Conservation (phyloP, 148 eudicot species). For the Salicornia ramosissima region DNA sequence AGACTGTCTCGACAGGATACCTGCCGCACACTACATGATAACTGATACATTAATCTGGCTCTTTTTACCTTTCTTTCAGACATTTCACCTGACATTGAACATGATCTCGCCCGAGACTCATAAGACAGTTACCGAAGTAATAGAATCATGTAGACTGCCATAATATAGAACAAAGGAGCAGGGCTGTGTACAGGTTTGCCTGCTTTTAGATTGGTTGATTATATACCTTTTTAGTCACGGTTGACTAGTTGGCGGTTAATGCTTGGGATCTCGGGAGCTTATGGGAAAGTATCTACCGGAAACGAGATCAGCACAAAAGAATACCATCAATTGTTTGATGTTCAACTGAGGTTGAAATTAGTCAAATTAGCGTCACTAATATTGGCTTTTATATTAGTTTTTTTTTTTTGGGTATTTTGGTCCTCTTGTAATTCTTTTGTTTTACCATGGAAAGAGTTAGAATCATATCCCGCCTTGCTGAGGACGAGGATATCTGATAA, state of each 20-base stretch:
- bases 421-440: slow-evolving; percentile 15
- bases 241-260: neutral
- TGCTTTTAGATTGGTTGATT: slow-evolving; percentile 6
- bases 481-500: slow-evolving; percentile 20
- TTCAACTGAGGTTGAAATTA: slow-evolving; percentile 29
- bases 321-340: neutral
- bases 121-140: slow-evolving; percentile 71
- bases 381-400: neutral
- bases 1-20: too few relatives aligned
- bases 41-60: neutral
- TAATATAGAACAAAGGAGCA: slow-evolving; percentile 33
- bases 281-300: neutral
- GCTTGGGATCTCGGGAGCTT: neutral
- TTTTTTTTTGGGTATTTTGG: neutral
- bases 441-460: neutral
- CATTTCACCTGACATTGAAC: slow-evolving; percentile 80
- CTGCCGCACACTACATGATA: neutral
- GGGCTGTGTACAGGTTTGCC: slow-evolving; percentile 20
- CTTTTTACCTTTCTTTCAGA: slow-evolving; percentile 37
- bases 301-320: neutral
- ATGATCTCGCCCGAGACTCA: slow-evolving; percentile 96
- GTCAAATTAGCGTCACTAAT: slow-evolving; percentile 1
- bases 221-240: neutral
- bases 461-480: neutral
- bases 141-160: slow-evolving; percentile 62